Percentiles rank a stretch among this genome's conserved stretches.
Conservation (phyloP, 2,329 filamentous ascomycete genomes). For the Alternaria postmessia region DNA sequence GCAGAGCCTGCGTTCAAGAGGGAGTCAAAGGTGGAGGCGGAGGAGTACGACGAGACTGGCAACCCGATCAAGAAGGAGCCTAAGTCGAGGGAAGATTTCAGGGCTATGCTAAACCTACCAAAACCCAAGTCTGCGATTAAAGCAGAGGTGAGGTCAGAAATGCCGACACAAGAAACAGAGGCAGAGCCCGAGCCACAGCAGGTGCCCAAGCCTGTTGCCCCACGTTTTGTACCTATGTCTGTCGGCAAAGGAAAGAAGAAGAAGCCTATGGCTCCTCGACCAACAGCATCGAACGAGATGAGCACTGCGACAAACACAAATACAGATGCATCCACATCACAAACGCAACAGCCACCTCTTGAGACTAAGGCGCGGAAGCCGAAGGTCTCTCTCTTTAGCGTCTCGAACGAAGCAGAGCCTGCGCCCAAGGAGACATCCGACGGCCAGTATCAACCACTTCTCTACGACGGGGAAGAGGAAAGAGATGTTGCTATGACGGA, state of each 20-base stretch:
- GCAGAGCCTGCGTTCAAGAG: conserved; percentile 82
- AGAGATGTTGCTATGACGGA: conserved; percentile 23
- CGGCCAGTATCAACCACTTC: conserved; percentile 51
- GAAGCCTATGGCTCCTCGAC: conserved; percentile 24
- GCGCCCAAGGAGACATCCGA: conserved; percentile 23
- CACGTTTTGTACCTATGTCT: conserved; percentile 86
- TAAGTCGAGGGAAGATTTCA: conserved; percentile 42
- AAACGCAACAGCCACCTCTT: conserved; percentile 18
- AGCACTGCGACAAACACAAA: conserved; percentile 6
- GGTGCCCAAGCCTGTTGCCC: conserved; percentile 76
- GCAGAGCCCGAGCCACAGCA: conserved; percentile 54
- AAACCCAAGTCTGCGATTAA: conserved; percentile 35
- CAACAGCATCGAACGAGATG: conserved; percentile 9
- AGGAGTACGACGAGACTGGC: conserved; percentile 48
- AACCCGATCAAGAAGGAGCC: conserved; percentile 40
- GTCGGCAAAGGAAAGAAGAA: conserved; percentile 74
- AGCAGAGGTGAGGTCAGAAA: conserved; percentile 38
- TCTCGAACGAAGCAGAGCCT: conserved; percentile 56
- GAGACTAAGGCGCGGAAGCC: conserved; percentile 57
- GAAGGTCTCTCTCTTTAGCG: conserved; percentile 75
- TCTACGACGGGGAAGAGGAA: conserved; percentile 41
- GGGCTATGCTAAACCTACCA: conserved; percentile 47
- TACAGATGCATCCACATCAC: not conserved
- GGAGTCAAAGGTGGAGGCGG: conserved; percentile 54
- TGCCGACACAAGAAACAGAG: conserved; percentile 46